Base-by-base conservation (phyloP, 2,329 filamentous ascomycete species). In the Knoxdaviesia capensis region DNA sequence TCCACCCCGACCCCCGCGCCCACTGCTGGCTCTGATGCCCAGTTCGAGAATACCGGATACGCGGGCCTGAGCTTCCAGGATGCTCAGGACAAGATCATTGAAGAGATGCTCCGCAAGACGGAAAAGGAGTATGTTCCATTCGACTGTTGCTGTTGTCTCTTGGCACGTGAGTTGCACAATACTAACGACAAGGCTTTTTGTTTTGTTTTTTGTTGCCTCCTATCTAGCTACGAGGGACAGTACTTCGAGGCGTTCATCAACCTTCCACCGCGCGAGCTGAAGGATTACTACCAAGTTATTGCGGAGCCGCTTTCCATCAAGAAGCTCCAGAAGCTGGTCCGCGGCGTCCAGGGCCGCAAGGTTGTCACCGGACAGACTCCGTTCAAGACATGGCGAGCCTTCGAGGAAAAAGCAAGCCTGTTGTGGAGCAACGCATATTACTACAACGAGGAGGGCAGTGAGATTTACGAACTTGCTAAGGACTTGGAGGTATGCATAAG, bases 361-460 rank as follows among this genome's bases (percentile, higher is more conserved):
- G 71, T 74, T 30, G 66, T 73, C 6, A 79, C 78, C 0, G 70
- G 70, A 1, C 52, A 67, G 5, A 75, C 66, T 40, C 76, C 85
- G 39, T 84, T 86, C 59, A 87, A 84, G 56, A 80, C 65, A 41
- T 94, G 87, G 87, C 69, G 76, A 44, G 69, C 76, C 1, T 84
- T 94, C 49, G 84, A 85, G 55, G 77, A 86, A 42, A 81, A 82
- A 52, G 69, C 83, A 8, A 81, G 77, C 51, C 68, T 83, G 41
- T 76, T 94, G 37, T 94, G 87, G 87, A 71, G 69, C 40, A 94
- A 94, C 57, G 85, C 86, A 0, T 80, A 77, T 52, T 79, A 79
- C 45, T 94, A 88, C 64, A 94, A 94, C 50, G 84, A 94, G 56
- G 86, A 94, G 53, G 82, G 80, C 4, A 94, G 87, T 52, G 80